A percentile compares a stretch with the other conserved stretches of the same genome.
Evolutionary conservation across 768 basidiomycete species (phyloP).

Genomic region (Boletus rubropictus): DNA sequence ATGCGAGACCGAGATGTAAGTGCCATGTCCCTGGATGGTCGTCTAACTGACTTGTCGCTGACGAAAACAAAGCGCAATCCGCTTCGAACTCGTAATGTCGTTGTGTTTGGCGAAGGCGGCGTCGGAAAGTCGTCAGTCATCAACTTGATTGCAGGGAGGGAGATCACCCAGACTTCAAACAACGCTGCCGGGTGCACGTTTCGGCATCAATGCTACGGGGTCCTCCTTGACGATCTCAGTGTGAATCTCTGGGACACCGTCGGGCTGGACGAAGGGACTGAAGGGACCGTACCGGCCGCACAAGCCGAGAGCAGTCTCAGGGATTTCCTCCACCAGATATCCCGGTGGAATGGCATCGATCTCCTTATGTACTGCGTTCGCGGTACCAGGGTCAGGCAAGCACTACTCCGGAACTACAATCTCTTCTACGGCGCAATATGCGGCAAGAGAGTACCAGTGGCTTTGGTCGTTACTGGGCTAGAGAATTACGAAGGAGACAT

Average conservation of each 20-base stretch:
- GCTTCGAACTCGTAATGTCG: slow-evolving; percentile 26
- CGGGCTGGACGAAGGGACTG: slow-evolving; percentile 29
- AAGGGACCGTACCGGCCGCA: slow-evolving; percentile 24
- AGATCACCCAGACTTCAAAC: slow-evolving; percentile 27
- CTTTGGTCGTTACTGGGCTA: slow-evolving; percentile 33
- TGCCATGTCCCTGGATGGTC: neutral
- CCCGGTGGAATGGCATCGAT: slow-evolving; percentile 23
- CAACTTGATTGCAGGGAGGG: slow-evolving; percentile 32
- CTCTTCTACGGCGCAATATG: slow-evolving; percentile 28
- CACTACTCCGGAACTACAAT: slow-evolving; percentile 26
- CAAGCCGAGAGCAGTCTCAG: slow-evolving; percentile 26
- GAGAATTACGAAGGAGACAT: slow-evolving; percentile 32
- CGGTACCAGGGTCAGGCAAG: slow-evolving; percentile 27
- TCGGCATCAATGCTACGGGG: slow-evolving; percentile 17
- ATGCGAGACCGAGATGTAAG: slow-evolving; percentile 12
- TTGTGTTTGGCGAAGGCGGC: slow-evolving; percentile 40
- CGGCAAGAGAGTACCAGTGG: slow-evolving; percentile 28
- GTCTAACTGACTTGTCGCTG: neutral
- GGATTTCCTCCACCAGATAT: slow-evolving; percentile 31
- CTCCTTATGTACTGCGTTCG: slow-evolving; percentile 33
- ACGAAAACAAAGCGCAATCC: slow-evolving; percentile 6
- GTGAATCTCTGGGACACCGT: slow-evolving; percentile 30
- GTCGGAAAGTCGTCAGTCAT: slow-evolving; percentile 38
- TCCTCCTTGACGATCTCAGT: slow-evolving; percentile 13
- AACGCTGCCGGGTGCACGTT: slow-evolving; percentile 34